phyloP scores from a whole-genome alignment of 805 yeast genomes.

The Isabelozyma pseudorhagii region DNA sequence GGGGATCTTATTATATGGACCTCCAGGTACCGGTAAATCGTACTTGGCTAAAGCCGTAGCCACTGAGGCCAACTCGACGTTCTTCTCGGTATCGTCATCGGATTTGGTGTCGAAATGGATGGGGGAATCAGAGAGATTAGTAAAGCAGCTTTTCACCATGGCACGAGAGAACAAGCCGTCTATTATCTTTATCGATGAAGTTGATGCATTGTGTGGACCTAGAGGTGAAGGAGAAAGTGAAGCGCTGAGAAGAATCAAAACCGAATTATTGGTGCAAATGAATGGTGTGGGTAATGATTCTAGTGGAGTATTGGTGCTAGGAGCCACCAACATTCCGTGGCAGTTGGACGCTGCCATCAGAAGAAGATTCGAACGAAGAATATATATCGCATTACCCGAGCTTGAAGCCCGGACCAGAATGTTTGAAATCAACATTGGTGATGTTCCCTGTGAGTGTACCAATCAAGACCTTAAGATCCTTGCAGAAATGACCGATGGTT shows the following conservation, averaged over 20 bases:
- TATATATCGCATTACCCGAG: conserved; percentile 93
- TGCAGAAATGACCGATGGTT: conserved; percentile 94
- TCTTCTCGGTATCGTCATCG: conserved; percentile 92
- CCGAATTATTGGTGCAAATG: conserved; percentile 96
- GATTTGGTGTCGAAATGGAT: conserved; percentile 98
- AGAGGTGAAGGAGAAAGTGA: conserved; percentile 98
- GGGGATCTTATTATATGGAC: conserved; percentile 70
- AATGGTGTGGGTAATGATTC: conserved; percentile 98
- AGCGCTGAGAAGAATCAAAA: conserved; percentile 92
- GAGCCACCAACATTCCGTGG: conserved; percentile 99
- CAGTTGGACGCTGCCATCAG: conserved; percentile 96
- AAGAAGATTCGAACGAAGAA: conserved; percentile 93
- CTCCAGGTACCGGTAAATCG: conserved; percentile 97
- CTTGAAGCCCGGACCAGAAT: conserved; percentile 86
- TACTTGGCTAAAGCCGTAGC: conserved; percentile 97
- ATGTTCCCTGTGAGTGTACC: conserved; percentile 77
- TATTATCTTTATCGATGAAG: conserved; percentile 95
- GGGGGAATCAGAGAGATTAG: conserved; percentile 97
- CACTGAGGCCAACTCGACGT: conserved; percentile 96
- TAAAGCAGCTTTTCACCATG: conserved; percentile 90
- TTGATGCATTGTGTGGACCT: conserved; percentile 96
- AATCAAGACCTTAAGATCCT: conserved; percentile 71
- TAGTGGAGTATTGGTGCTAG: conserved; percentile 86
- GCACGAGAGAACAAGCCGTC: conserved; percentile 96
- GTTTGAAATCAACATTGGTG: conserved; percentile 92